A percentile compares a stretch with the other conserved stretches of the same genome.
phyloP scores from a whole-genome alignment of 129 eudicot genomes.

The Cynara cardunculus region DNA sequence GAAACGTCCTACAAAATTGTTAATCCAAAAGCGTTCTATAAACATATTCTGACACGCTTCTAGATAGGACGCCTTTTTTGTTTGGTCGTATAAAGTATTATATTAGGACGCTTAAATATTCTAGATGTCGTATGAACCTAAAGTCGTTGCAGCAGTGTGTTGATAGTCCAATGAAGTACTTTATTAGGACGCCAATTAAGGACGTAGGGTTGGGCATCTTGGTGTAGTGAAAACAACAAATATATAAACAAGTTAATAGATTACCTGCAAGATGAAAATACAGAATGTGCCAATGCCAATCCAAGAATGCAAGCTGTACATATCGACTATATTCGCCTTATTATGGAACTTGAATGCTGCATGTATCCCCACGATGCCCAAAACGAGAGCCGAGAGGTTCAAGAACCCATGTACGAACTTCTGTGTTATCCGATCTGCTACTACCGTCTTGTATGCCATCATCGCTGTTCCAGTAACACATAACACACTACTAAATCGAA shows the following conservation, averaged over 20 bases:
- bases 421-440: conserved; percentile 40
- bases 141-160: neutral
- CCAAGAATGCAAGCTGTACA: conserved; percentile 95
- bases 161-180: neutral
- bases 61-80: too few species aligned
- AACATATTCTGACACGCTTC: too few species aligned
- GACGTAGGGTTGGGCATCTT: too few species aligned
- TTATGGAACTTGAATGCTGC: conserved; percentile 84
- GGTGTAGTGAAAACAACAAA: neutral
- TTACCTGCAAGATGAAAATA: conserved; percentile 80
- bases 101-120: neutral
- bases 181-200: too few species aligned
- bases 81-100: too few species aligned
- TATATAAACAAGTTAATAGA: neutral
- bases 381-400: conserved; percentile 53
- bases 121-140: neutral
- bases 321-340: conserved; percentile 29
- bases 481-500: too few species aligned
- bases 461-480: conserved; percentile 45
- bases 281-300: conserved; percentile 81
- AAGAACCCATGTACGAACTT: conserved; percentile 58
- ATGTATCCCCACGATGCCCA: conserved; percentile 84
- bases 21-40: too few species aligned
- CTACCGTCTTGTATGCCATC: conserved; percentile 91
- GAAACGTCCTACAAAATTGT: too few species aligned